phyloP scores from a whole-genome alignment of 2,329 filamentous ascomycete genomes.

The Rhynchosporium graminicola region DNA sequence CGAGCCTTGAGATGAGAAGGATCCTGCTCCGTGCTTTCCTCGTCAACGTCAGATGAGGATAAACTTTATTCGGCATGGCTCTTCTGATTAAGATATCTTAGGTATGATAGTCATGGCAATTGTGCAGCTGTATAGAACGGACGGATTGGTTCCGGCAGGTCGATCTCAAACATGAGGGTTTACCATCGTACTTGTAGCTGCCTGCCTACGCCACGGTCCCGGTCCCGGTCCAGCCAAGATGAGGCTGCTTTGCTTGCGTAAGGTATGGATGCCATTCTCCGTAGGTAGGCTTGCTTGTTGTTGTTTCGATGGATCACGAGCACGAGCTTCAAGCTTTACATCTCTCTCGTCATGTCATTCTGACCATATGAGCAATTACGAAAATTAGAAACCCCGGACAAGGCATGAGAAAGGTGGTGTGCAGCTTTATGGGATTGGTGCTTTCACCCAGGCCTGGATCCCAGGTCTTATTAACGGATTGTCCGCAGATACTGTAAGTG shows the following conservation, averaged over 20 bases:
- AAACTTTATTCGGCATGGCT: no score
- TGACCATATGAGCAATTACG: background rate
- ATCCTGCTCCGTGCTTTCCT: no score
- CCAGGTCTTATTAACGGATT: background rate
- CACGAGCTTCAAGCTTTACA: slow-evolving; percentile 12
- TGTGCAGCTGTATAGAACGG: background rate
- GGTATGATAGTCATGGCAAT: background rate
- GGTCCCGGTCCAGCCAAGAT: background rate
- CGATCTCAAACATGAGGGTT: background rate
- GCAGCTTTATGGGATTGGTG: background rate
- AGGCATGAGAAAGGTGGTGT: slow-evolving; percentile 2
- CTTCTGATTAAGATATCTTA: background rate
- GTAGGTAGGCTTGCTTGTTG: no score
- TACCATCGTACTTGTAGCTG: background rate
- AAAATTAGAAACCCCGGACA: background rate
- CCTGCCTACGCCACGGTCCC: background rate
- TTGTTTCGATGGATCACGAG: background rate
- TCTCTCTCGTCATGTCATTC: background rate
- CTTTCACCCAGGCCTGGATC: background rate
- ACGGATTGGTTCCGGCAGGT: no score
- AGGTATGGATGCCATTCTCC: background rate
- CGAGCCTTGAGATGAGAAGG: no score
- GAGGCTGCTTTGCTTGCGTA: slow-evolving; percentile 7
- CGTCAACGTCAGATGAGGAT: no score
- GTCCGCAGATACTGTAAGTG: background rate